These are phyloP conservation scores for apple (Malus domestica) DNA, from an alignment of 306 rosid species.

Conservation along the genomic window ASM211411v1 NC_041804.1:40572501-40573000, in stretches of 20 bases:
- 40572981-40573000: too few species aligned
- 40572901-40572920: background rate
- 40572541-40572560: background rate
- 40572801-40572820: too few species aligned
- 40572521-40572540: background rate
- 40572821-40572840: background rate
- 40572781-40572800: too few species aligned
- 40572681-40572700: background rate
- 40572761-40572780: background rate
- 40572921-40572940: background rate
- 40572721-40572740: background rate
- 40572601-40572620: background rate
- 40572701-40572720: background rate
- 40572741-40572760: background rate
- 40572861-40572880: background rate
- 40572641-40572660: too few species aligned
- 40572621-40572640: background rate
- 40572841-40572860: background rate
- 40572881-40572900: background rate
- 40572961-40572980: background rate
- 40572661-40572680: too few species aligned
- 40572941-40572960: too few species aligned
- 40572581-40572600: background rate
- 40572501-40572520: background rate
- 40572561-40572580: background rate